Evolutionary conservation across 1,284 basidiomycete species (phyloP).

Genomic region (Apiotrichum brassicae): DNA sequence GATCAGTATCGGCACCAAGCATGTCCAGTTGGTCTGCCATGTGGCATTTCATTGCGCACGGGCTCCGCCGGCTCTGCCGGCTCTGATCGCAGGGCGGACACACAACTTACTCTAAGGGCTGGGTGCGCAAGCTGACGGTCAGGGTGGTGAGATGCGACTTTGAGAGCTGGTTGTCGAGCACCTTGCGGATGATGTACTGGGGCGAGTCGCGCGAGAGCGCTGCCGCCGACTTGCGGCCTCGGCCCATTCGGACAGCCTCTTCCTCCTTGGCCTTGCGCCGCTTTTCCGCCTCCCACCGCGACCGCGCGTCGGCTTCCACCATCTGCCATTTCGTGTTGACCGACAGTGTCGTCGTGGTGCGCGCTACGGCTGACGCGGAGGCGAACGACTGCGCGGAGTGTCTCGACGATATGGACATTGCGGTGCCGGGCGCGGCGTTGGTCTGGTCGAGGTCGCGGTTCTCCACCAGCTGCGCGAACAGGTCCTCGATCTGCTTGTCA

Average conservation of each 20-base stretch:
- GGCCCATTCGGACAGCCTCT: conserved; percentile 53
- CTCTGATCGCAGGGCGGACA: no score
- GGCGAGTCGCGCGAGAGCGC: conserved; percentile 58
- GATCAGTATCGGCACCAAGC: conserved; percentile 6
- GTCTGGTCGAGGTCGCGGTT: conserved; percentile 56
- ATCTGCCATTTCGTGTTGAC: conserved; percentile 90
- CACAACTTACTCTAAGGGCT: conserved; percentile 64
- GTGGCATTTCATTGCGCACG: no score
- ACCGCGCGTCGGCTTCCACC: conserved; percentile 64
- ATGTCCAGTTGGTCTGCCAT: not conserved
- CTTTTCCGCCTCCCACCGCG: conserved; percentile 66
- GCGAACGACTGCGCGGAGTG: conserved; percentile 11
- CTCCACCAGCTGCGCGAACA: conserved; percentile 69
- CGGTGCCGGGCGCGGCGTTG: conserved; percentile 13
- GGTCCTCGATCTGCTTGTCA: conserved; percentile 64
- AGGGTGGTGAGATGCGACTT: conserved; percentile 30
- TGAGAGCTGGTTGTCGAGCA: conserved; percentile 35
- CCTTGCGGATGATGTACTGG: conserved; percentile 53
- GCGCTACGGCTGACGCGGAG: conserved; percentile 24
- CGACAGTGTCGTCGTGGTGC: conserved; percentile 49
- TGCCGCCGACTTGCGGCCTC: conserved; percentile 41
- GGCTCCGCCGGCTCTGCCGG: no score
- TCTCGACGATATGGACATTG: conserved; percentile 29
- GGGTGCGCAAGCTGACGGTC: conserved; percentile 57
- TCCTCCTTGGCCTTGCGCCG: conserved; percentile 56